Base-by-base conservation (phyloP, 768 basidiomycete genomes). In the Lentinula aciculospora region DNA sequence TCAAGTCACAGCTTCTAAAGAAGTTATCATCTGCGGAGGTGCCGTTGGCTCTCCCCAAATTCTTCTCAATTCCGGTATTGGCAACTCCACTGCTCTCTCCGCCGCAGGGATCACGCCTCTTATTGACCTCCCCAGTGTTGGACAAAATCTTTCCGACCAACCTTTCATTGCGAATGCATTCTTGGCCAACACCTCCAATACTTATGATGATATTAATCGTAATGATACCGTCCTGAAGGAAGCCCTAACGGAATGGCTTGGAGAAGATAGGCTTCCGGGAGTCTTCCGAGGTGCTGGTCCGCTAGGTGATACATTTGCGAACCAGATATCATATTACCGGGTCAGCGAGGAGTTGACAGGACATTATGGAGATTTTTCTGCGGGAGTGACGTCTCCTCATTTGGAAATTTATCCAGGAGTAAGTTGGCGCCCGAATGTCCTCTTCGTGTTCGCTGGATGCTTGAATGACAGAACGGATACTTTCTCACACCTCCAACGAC, bases 11-110 rank as follows among this genome's bases (percentile, higher is more conserved):
- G 57, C 57, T 19, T 37, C 50, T n/a, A 56, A 58, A 50, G 57
- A 58, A 53, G 72, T 79, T 8, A 67, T 79, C 0, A 45, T 79
- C 2, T 72, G 72, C 13, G 71, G 72, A 1, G 76, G 78, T 1
- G 53, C 76, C 0, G 69, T 78, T 23, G 76, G 76, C 12, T 48
- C 62, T 17, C 66, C 66, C 1, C 60, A 58, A 3, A 74, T 86
- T 19, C 74, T 87, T 6, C 81, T 85, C 63, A 72, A 84, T 3
- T 83, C 76, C 2, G 78, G 78, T 0, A 72, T 80, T 13, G 78
- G 78, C 2, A 59, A 66, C 4, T 59, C 59, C 45, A 60, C 61
- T 0, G 42, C 73, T 1, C 68, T 80, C 0, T 29, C n/a, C 15
- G 8, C 45, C 19, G 7, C 19, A 4, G 69, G 67, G 0, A 60